Conservation (phyloP, 1,139 yeast genomes). For the Kodamaea suecica region DNA sequence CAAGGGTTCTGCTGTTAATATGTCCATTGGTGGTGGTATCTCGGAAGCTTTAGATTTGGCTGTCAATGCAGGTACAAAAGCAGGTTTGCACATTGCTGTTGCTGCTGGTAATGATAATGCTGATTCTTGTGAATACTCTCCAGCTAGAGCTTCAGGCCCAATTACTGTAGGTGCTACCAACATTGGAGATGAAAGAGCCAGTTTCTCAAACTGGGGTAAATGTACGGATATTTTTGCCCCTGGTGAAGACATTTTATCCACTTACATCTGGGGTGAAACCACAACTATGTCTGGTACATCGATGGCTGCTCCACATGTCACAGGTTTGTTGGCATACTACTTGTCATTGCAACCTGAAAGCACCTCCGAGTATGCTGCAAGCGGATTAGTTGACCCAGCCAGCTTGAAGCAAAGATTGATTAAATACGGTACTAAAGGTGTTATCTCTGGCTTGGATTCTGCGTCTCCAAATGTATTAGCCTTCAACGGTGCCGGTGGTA, state of each 20-base stretch:
- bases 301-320: slow-evolving; percentile 45
- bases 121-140: slow-evolving; percentile 44
- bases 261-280: slow-evolving; percentile 37
- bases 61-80: slow-evolving; percentile 40
- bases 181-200: slow-evolving; percentile 35
- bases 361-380: slow-evolving; percentile 30
- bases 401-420: slow-evolving; percentile 36
- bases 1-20: slow-evolving; percentile 45
- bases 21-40: slow-evolving; percentile 45
- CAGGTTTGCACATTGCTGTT: slow-evolving; percentile 43
- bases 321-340: slow-evolving; percentile 41
- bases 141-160: slow-evolving; percentile 42
- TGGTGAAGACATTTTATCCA: slow-evolving; percentile 41
- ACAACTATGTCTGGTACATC: slow-evolving; percentile 42
- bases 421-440: slow-evolving; percentile 36
- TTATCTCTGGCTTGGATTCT: slow-evolving; percentile 23
- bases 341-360: slow-evolving; percentile 41
- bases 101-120: slow-evolving; percentile 47
- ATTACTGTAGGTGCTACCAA: slow-evolving; percentile 46
- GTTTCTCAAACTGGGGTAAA: slow-evolving; percentile 43
- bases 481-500: slow-evolving; percentile 26
- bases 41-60: slow-evolving; percentile 43
- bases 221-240: slow-evolving; percentile 49
- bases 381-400: slow-evolving; percentile 26
- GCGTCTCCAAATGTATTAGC: slow-evolving; percentile 24